Evolutionary conservation across 805 yeast species (phyloP).

Genomic region (Danielozyma ontarioensis): DNA sequence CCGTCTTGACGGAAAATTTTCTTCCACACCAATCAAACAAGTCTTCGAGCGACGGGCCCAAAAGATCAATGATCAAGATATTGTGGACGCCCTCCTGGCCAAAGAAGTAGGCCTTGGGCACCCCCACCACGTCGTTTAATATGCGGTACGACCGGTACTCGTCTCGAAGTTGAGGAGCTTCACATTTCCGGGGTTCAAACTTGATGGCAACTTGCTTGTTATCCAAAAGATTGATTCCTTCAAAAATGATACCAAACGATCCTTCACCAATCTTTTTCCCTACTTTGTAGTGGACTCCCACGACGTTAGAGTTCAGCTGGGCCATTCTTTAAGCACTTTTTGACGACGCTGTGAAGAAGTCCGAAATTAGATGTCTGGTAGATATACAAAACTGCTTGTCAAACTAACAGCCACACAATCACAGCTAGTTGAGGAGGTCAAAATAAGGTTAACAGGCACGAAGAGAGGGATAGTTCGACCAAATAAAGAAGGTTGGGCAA

Average conservation of each 20-base stretch:
- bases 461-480: too few species aligned
- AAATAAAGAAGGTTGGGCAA: too few species aligned
- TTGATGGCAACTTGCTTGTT: constrained; percentile 94
- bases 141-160: constrained; percentile 95
- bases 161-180: constrained; percentile 95
- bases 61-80: constrained; percentile 85
- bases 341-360: not conserved
- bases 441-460: too few species aligned
- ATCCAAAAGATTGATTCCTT: constrained; percentile 88
- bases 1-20: constrained; percentile 80
- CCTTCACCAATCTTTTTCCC: constrained; percentile 99
- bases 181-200: constrained; percentile 94
- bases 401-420: not conserved
- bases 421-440: too few species aligned
- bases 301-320: constrained; percentile 50
- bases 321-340: too few species aligned
- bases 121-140: constrained; percentile 74
- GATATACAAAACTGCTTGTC: not conserved
- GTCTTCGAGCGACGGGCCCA: constrained; percentile 96
- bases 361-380: not conserved
- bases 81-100: constrained; percentile 98
- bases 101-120: constrained; percentile 95
- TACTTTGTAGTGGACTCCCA: constrained; percentile 93
- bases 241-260: constrained; percentile 95
- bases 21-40: constrained; percentile 98